Percentiles rank a stretch among this genome's conserved stretches.
phyloP scores from a whole-genome alignment of 1,284 basidiomycete genomes.

The Malassezia globosa region DNA sequence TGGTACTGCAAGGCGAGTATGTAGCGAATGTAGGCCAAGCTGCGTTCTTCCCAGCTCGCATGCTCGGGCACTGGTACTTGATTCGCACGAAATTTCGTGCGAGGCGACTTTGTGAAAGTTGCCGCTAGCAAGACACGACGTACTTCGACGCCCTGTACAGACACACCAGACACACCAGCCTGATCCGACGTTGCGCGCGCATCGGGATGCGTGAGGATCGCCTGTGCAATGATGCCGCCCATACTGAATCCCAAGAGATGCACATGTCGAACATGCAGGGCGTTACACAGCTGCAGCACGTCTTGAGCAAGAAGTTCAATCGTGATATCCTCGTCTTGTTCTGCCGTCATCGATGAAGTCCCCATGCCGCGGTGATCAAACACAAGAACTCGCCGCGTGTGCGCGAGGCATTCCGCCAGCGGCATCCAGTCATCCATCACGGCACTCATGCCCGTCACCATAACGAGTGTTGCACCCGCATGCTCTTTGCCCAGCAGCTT shows the following conservation, averaged over 20 bases:
- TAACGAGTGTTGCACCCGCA: conserved; percentile 21
- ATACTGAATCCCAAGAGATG: conserved; percentile 40
- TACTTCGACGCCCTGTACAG: conserved; percentile 20
- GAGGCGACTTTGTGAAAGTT: conserved; percentile 39
- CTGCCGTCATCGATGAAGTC: conserved; percentile 19
- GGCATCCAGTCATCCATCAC: conserved; percentile 40
- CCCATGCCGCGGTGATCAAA: conserved; percentile 42
- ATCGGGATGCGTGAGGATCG: conserved; percentile 21
- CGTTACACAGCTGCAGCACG: conserved; percentile 22
- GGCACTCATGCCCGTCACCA: conserved; percentile 40
- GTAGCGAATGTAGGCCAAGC: conserved; percentile 19
- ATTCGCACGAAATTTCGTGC: conserved; percentile 22
- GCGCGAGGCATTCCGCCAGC: conserved; percentile 23
- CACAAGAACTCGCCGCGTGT: conserved; percentile 25
- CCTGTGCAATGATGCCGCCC: conserved; percentile 41
- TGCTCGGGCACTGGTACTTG: conserved; percentile 8
- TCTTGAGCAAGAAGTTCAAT: conserved; percentile 34
- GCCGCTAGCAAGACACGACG: conserved; percentile 27
- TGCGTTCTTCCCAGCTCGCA: conserved; percentile 15
- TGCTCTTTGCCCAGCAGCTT: conserved; percentile 12
- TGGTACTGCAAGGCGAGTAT: conserved; percentile 38
- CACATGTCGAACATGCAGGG: conserved; percentile 20
- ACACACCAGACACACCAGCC: conserved; percentile 8
- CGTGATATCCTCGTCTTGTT: conserved; percentile 28
- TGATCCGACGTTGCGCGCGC: conserved; percentile 6